Evolutionary conservation across 371 early-diverging fungal species (phyloP), one percentile per base, ranked within the genome.

Genomic region (Batkoa obscura): DNA sequence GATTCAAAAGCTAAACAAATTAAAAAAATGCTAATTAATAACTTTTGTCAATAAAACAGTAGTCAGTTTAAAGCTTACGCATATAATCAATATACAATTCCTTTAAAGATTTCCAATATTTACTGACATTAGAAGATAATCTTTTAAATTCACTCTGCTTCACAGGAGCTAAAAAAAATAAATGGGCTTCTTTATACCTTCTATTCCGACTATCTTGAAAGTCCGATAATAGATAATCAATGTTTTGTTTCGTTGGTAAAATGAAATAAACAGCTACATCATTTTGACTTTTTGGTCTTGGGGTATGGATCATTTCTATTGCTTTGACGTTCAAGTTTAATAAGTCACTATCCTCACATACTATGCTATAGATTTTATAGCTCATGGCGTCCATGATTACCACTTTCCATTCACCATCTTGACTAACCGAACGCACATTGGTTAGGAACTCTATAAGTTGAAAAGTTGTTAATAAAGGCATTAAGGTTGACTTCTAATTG

Each of bases 281-380:
- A 15, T 10, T n/a, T 4, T 15, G 4, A 8, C 31, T 30, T 15
- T 15, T 33, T 50, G 50, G 3, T 50, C 50, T 33, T 3, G 50
- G 30, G 12, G 36, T 12, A 4, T 50, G 12, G 9, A 50, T 3
- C 10, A 15, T 5, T 48, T 38, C 45, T 70, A 60, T 75, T 81
- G 86, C 68, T 34, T 84, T 86, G 50, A 96, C 90, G 59, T 93
- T 90, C 65, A 91, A 86, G 62, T 93, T 90, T 32, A 90, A 72
- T 62, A 96, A 83, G 57, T 94, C 91, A 57, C 79, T 76, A 86
- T 86, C 88, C 68, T 86, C 87, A 66, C 88, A 84, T 6, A 84
- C 84, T 12, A 80, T 76, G 60, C 83, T 87, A 17, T 94, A 68
- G 39, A 96, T 79, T 60, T 83, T 83, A 45, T 86, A 68, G n/a